Evolutionary conservation across 305 asterid species (phyloP), one percentile per base, ranked within the genome.

Genomic region (Fraxinus paxiana): DNA sequence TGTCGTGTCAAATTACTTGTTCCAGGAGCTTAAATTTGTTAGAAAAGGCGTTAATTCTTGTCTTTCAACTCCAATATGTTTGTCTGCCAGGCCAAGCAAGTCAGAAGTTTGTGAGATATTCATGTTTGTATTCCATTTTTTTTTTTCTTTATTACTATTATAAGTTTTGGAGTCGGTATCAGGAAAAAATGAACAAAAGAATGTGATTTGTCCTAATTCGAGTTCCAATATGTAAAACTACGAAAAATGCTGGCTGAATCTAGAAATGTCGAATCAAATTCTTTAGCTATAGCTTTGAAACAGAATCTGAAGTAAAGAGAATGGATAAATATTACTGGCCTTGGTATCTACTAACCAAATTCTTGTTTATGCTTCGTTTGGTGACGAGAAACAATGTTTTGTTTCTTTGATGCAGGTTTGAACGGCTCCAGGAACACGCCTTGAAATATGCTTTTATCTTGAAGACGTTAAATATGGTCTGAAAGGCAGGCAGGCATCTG

Each of bases 381-480:
- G 26, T 80, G 12, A 10, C 6, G 46, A 30, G n/a, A 48, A 69
- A 65, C 37, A 65, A 65, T 65, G 73, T 61, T 76, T 48, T 84
- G 22, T 12, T 33, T 76, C 72, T 30, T 54, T 51, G 38, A 71
- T 84, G 87, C 91, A 96, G 99, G 91, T 96, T 94, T 20, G 97
- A 94, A 65, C 94, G 88, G 88, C 97, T 96, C 83, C 92, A 86
- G 89, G 98, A 94, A 88, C 98, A 92, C 81, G 98, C 99, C 73
- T 92, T 96, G 85, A 91, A 88, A 15, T 90, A 79, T 84, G 83
- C 97, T 31, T 96, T 92, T 86, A 82, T 92, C 22, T 56, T 96
- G 86, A 92, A 92, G 89, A 90, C 97, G 37, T 84, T 92, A 33
- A 79, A 89, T 84, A 87, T 91, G 97, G 82, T 86, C 78, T 70